Evolutionary conservation across 1,284 basidiomycete species (phyloP).

Genomic region (Microbotryum intermedium): DNA sequence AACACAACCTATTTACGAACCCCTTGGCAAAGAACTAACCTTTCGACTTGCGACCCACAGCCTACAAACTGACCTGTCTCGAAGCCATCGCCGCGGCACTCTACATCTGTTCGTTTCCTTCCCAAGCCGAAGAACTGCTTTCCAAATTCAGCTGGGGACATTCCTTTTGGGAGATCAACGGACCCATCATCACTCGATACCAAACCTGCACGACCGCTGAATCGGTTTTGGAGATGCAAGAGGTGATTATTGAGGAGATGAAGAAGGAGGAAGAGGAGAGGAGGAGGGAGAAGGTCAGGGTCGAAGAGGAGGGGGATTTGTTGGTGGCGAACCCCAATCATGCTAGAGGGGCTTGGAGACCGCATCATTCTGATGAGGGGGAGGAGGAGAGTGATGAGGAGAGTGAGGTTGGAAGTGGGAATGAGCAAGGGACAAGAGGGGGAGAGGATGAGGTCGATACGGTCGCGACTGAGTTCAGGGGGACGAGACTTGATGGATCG

Average conservation of each 20-base stretch:
- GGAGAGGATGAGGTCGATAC: conserved; percentile 46
- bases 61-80: conserved; percentile 40
- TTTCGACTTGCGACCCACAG: not conserved
- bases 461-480: not conserved
- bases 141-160: conserved; percentile 78
- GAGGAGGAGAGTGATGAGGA: conserved; percentile 36
- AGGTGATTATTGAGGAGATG: conserved; percentile 63
- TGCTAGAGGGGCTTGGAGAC: conserved; percentile 15
- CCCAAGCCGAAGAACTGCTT: conserved; percentile 66
- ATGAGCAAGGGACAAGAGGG: conserved; percentile 46
- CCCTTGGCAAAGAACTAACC: not conserved
- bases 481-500: not conserved
- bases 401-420: conserved; percentile 37
- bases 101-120: conserved; percentile 75
- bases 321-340: conserved; percentile 55
- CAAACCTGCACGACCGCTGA: conserved; percentile 56
- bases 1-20: too few species aligned
- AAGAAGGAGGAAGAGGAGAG: conserved; percentile 52
- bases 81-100: conserved; percentile 89
- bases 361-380: conserved; percentile 25
- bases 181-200: conserved; percentile 60
- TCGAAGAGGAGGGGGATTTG: conserved; percentile 47
- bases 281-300: conserved; percentile 13
- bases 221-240: conserved; percentile 60
- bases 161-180: conserved; percentile 75